These are phyloP conservation scores for Jackrogersella multiformis DNA, from an alignment of 495 filamentous ascomycete genomes.

Conservation along the genomic window DNA sequence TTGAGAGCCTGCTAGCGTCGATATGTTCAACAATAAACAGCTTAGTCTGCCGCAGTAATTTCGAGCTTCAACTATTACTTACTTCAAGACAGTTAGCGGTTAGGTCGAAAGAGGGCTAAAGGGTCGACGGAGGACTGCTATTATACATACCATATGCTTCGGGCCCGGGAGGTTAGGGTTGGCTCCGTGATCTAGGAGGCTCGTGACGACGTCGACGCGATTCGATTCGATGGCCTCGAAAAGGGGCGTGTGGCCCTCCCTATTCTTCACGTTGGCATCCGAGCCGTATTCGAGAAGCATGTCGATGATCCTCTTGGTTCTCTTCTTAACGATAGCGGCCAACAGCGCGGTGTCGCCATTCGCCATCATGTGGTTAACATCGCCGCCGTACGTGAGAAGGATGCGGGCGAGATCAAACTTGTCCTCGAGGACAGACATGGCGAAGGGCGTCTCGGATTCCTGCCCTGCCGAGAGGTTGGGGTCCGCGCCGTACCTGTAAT, in stretches of 20 bases:
- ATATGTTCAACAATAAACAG: too few relatives aligned
- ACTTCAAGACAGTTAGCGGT: constrained; percentile 8
- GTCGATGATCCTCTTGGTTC: constrained; percentile 53
- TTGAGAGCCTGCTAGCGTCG: too few relatives aligned
- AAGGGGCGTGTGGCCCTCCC: constrained; percentile 60
- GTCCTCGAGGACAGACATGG: constrained; percentile 47
- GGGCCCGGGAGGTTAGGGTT: constrained; percentile 60
- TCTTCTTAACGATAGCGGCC: constrained; percentile 57
- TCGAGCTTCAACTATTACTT: not conserved
- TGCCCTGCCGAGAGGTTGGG: constrained; percentile 54
- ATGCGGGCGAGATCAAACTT: constrained; percentile 56
- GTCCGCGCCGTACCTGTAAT: constrained; percentile 56
- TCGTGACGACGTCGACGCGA: constrained; percentile 54
- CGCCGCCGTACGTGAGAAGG: constrained; percentile 59
- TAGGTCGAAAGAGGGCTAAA: not conserved
- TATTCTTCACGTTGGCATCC: constrained; percentile 62
- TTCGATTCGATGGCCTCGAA: constrained; percentile 54
- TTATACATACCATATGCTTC: constrained; percentile 53
- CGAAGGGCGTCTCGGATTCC: constrained; percentile 55
- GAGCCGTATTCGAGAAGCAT: constrained; percentile 59
- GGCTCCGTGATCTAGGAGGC: constrained; percentile 60
- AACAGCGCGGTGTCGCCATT: constrained; percentile 60
- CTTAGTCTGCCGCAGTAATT: too few relatives aligned
- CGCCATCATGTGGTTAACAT: constrained; percentile 52
- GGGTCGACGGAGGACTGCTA: not conserved